Conservation (phyloP, 139 green algal genomes). For the Pseudopediastrum boryanum region DNA sequence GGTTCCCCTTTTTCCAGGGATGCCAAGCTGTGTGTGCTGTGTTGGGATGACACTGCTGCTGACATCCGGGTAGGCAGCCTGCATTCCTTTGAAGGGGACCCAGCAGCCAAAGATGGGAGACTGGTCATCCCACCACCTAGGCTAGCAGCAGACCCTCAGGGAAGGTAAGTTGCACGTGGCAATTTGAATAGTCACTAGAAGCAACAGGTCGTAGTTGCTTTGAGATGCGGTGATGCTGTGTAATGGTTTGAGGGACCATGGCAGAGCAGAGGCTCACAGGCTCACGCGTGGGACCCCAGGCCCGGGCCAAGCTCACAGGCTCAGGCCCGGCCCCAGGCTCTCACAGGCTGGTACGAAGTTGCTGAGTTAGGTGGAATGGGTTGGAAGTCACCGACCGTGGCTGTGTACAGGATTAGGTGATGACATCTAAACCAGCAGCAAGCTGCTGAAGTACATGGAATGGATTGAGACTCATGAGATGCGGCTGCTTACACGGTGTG, state of each 20-base stretch:
- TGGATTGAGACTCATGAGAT: no score
- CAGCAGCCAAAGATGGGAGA: neutral
- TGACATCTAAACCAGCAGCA: no score
- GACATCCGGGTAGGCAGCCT: conserved; percentile 67
- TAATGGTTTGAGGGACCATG: neutral
- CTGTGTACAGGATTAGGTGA: no score
- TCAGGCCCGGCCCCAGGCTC: neutral
- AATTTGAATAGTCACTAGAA: no score
- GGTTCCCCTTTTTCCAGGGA: conserved; percentile 61
- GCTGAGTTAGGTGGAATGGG: no score
- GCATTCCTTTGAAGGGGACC: conserved; percentile 87
- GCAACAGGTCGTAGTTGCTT: no score
- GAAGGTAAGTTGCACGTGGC: neutral
- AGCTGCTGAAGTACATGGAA: no score
- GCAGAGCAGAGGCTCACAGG: no score
- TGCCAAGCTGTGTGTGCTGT: conserved; percentile 87
- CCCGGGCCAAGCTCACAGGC: neutral
- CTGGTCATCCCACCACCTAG: neutral
- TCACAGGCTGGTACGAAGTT: no score
- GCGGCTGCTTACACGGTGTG: no score
- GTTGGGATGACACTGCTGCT: conserved; percentile 73
- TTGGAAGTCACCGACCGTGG: no score
- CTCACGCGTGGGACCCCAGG: no score
- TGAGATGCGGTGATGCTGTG: neutral
- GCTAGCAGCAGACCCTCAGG: conserved; percentile 16